A percentile compares a stretch with the other conserved stretches of the same genome.
Evolutionary conservation across 2,329 filamentous ascomycete genomes (phyloP).

Genomic region (Exophiala sp.): DNA sequence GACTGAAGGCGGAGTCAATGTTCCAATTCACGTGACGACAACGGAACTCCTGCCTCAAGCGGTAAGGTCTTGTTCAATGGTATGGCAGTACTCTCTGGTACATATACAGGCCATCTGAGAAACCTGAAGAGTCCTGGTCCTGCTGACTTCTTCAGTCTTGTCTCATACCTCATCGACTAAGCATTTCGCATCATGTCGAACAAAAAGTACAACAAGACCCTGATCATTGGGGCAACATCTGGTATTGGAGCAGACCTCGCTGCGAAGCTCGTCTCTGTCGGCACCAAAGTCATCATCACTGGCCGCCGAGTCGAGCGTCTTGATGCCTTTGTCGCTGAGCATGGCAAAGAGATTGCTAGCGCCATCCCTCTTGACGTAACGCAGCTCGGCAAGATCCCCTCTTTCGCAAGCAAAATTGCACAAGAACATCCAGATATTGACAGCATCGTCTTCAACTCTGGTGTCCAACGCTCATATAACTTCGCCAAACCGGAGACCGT

Average conservation of each 20-base stretch:
- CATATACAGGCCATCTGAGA: too few relatives aligned
- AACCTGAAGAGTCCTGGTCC: too few relatives aligned
- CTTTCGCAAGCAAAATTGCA: conserved; percentile 40
- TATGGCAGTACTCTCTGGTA: too few relatives aligned
- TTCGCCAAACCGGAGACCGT: conserved; percentile 47
- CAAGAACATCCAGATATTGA: conserved; percentile 50
- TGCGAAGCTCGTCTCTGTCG: conserved; percentile 45
- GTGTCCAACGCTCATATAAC: conserved; percentile 50
- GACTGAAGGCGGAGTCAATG: too few relatives aligned
- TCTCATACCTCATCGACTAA: too few relatives aligned
- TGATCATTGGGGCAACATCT: conserved; percentile 54
- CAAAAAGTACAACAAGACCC: conserved; percentile 49
- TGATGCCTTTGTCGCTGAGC: conserved; percentile 45
- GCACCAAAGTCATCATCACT: conserved; percentile 53
- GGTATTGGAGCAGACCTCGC: conserved; percentile 53
- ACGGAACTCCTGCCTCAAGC: too few relatives aligned
- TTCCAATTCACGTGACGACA: too few relatives aligned
- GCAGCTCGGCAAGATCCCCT: conserved; percentile 41
- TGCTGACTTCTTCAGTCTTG: too few relatives aligned
- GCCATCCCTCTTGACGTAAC: conserved; percentile 48
- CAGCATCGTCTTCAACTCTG: conserved; percentile 57
- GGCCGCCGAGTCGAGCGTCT: conserved; percentile 54
- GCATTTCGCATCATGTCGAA: too few relatives aligned
- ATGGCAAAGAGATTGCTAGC: conserved; percentile 43
- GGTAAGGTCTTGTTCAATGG: too few relatives aligned